A percentile compares a stretch with the other conserved stretches of the same genome.
Conservation (phyloP, 352 stramenopile genomes). For the Halophytophthora polymorphica region DNA sequence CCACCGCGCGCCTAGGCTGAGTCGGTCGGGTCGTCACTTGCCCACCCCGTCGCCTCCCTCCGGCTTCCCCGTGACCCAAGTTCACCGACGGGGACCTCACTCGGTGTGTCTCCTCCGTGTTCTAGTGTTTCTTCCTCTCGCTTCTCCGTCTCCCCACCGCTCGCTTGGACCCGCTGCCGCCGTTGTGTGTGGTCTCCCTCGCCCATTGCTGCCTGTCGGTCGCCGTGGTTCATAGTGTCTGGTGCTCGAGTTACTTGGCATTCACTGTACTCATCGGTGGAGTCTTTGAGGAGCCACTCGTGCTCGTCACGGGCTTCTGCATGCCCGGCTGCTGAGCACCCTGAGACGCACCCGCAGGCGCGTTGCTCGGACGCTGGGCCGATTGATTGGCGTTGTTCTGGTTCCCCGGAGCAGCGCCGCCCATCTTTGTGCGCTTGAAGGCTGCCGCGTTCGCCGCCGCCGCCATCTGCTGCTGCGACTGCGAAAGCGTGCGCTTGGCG, state of each 20-base stretch:
- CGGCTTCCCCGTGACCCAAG: constrained; percentile 30
- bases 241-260: constrained; percentile 63
- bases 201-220: background rate
- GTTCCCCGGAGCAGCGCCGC: constrained; percentile 19
- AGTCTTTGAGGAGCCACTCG: constrained; percentile 76
- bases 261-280: constrained; percentile 87
- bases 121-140: constrained; percentile 24
- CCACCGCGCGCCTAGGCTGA: background rate
- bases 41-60: constrained; percentile 17
- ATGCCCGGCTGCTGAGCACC: constrained; percentile 59
- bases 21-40: constrained; percentile 18
- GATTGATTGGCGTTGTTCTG: constrained; percentile 16
- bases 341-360: constrained; percentile 28
- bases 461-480: constrained; percentile 82
- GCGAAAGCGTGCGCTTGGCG: constrained; percentile 69
- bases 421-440: constrained; percentile 83
- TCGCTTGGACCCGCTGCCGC: constrained; percentile 14
- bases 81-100: constrained; percentile 19
- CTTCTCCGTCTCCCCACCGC: constrained; percentile 13
- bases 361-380: constrained; percentile 21
- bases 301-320: constrained; percentile 68
- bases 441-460: constrained; percentile 71
- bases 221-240: constrained; percentile 28
- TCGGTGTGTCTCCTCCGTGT: constrained; percentile 14
- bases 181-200: constrained; percentile 1